These are phyloP conservation scores for Solanum habrochaites DNA, from an alignment of 257 asterid genomes.

Conservation along the genomic window DNA sequence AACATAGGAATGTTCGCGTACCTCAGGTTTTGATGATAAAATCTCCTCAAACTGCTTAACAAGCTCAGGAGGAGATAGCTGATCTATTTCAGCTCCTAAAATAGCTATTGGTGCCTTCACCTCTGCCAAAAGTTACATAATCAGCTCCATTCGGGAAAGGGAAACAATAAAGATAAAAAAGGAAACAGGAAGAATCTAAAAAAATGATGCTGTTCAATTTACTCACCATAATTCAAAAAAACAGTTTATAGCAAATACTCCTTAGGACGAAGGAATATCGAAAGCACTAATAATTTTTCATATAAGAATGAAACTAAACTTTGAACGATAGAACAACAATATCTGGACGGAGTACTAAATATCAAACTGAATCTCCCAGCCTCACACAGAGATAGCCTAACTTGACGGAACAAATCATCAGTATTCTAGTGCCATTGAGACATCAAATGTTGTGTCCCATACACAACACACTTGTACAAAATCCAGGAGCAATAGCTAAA, in stretches of 20 bases:
- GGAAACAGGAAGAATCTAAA: neutral
- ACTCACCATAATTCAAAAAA: neutral
- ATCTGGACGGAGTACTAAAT: neutral
- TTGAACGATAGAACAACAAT: neutral
- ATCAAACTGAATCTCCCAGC: neutral
- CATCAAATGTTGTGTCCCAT: neutral
- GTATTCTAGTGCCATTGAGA: neutral
- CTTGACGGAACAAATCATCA: neutral
- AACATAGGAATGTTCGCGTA: neutral
- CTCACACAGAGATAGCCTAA: neutral
- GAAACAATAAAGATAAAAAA: neutral
- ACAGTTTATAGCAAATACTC: neutral
- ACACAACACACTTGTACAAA: neutral
- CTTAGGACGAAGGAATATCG: neutral
- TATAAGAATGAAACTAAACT: neutral
- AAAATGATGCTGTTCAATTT: neutral
- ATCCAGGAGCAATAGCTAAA: neutral
- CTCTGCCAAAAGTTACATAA: slow-evolving; percentile 17
- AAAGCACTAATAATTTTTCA: neutral
- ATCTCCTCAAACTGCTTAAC: slow-evolving; percentile 37
- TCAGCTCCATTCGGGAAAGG: neutral
- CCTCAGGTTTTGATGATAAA: slow-evolving; percentile 41
- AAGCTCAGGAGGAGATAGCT: slow-evolving; percentile 37
- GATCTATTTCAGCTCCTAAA: slow-evolving; percentile 52
- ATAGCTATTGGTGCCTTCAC: slow-evolving; percentile 43